Base-by-base conservation (phyloP, 768 basidiomycete genomes). In the Leccinum incarnatum region DNA sequence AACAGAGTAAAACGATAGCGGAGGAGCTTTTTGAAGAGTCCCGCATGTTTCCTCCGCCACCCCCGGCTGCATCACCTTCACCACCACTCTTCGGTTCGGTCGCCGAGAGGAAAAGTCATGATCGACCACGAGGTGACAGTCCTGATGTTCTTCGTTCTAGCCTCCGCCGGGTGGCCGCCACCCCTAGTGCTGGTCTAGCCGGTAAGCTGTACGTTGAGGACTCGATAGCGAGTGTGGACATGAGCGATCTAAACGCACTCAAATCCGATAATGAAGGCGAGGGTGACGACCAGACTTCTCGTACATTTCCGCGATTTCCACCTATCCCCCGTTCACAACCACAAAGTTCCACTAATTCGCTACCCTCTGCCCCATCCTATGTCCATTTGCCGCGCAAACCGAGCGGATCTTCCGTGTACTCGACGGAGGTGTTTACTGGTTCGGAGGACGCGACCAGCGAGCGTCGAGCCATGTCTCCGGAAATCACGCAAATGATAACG, bases 401-500 rank as follows among this genome's bases (percentile, higher is more conserved):
- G 21, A 68, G 68, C 51, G 55, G 30, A 48, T 57, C 70, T 29
- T 65, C 66, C 15, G 40, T 55, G 2, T 36, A 9, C 17, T 59
- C 64, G 4, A 14, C 36, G 32, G 59, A 63, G 59, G 64, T 64
- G 56, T 53, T 54, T 14, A 46, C 61, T 32, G 37, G 48, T 25
- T 52, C 56, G 46, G 64, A 63, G 52, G 59, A 54, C 21, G 15
- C 46, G 49, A 32, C 52, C 1, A 46, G 55, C 42, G 51, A 58
- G 47, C 46, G 30, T 37, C 63, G 72, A 40, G 66, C 74, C 36
- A 51, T 59, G 50, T 74, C 72, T 42, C 78, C 79, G 1, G 78
- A 81, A 50, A 72, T 81, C 56, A 59, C 66, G 6, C 65, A 76
- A 7, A 79, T 80, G 21, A 70, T 79, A 34, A 74, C 75, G 3